Percentiles rank a stretch among this genome's conserved stretches.
These are phyloP conservation scores for Nannochloris sp. DNA, from an alignment of 139 green algal genomes.

Conservation along the genomic window DNA sequence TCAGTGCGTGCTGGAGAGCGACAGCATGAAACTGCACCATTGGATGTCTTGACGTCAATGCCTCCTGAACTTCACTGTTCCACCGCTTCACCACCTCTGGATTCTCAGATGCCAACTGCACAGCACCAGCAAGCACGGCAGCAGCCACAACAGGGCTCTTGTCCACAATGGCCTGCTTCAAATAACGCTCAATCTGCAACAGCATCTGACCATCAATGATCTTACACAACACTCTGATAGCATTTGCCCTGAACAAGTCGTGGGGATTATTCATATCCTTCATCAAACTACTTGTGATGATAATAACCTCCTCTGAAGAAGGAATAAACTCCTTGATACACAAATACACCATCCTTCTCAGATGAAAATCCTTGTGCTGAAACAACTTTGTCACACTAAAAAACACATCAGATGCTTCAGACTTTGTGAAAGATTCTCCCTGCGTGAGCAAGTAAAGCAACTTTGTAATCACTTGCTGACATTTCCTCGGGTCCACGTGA, in stretches of 20 bases:
- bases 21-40: conserved; percentile 98
- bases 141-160: conserved; percentile 66
- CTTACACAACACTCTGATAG: conserved; percentile 92
- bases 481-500: conserved; percentile 84
- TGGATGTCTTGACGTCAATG: conserved; percentile 69
- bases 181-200: conserved; percentile 77
- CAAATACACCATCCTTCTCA: conserved; percentile 97
- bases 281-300: conserved; percentile 96
- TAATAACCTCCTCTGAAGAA: conserved; percentile 91
- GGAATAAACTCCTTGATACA: conserved; percentile 98
- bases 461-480: conserved; percentile 99
- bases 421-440: conserved; percentile 97
- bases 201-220: conserved; percentile 90
- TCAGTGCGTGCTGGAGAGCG: conserved; percentile 85
- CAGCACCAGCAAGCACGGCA: conserved; percentile 72
- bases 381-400: conserved; percentile 98
- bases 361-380: conserved; percentile 87
- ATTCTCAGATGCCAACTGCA: conserved; percentile 69
- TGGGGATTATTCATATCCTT: conserved; percentile 98
- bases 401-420: conserved; percentile 95
- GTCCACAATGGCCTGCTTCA: conserved; percentile 98
- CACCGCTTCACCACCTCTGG: conserved; percentile 95
- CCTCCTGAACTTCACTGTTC: conserved; percentile 93
- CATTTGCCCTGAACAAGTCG: conserved; percentile 92
- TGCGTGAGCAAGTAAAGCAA: conserved; percentile 96